These are phyloP conservation scores for Synchytrium microbalum DNA, from an alignment of 371 early-diverging fungal genomes.

Conservation along the genomic window DNA sequence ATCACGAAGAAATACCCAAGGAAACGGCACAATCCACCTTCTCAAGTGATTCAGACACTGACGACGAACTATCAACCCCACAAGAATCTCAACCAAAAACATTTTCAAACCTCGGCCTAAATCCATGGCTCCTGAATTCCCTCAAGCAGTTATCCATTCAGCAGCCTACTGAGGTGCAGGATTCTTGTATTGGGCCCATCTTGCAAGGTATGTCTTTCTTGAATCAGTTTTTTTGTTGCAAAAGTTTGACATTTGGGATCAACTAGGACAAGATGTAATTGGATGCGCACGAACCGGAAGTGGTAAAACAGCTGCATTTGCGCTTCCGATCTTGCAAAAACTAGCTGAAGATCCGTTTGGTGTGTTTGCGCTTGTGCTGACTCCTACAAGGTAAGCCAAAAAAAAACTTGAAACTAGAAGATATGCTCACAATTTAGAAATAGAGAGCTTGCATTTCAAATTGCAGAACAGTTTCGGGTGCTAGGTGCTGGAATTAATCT, in stretches of 20 bases:
- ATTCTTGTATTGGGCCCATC: conserved; percentile 34
- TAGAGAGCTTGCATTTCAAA: conserved; percentile 94
- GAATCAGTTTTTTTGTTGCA: not conserved
- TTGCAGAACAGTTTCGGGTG: conserved; percentile 90
- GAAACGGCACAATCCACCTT: not conserved
- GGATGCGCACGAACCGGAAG: conserved; percentile 98
- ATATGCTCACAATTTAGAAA: too few species aligned
- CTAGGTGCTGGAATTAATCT: conserved; percentile 86
- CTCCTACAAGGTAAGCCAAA: conserved; percentile 91
- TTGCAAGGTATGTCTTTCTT: conserved; percentile 31
- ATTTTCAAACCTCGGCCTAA: conserved; percentile 56
- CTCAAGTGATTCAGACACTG: not conserved
- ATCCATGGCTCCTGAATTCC: conserved; percentile 72
- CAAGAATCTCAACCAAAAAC: not conserved
- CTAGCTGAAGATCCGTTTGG: conserved; percentile 89
- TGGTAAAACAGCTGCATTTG: conserved; percentile 99
- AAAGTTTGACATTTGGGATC: not conserved
- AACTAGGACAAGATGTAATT: conserved; percentile 73
- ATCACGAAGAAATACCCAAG: not conserved
- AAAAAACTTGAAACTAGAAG: conserved; percentile 13
- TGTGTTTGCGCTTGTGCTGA: conserved; percentile 87
- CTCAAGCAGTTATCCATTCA: conserved; percentile 71
- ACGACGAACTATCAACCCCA: not conserved
- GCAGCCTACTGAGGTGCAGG: conserved; percentile 90
- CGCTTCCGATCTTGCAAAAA: conserved; percentile 93